Percentiles rank a stretch among this genome's conserved stretches.
Evolutionary conservation across 225 moss, liverwort and hornwort species (phyloP).

Genomic region (Climacium dendroides): DNA sequence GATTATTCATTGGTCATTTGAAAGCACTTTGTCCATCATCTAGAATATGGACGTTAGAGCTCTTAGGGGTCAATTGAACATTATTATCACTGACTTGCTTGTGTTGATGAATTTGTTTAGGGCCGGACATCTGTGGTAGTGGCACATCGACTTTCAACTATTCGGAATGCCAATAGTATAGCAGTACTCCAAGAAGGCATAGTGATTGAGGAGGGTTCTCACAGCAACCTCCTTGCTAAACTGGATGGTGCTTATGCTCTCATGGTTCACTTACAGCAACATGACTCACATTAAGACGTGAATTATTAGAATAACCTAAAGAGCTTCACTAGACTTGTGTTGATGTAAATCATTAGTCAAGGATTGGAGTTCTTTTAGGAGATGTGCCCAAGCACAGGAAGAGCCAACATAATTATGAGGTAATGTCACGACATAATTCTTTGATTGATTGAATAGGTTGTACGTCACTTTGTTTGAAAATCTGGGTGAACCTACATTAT

Average conservation of each 20-base stretch:
- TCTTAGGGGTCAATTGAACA: background rate
- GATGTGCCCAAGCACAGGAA: background rate
- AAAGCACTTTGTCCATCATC: background rate
- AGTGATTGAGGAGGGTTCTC: slow-evolving; percentile 33
- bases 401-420: background rate
- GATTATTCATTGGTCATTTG: background rate
- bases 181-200: slow-evolving; percentile 34
- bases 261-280: slow-evolving; percentile 14
- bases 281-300: background rate
- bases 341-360: background rate
- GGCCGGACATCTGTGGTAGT: slow-evolving; percentile 44
- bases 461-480: background rate
- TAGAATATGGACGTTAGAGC: background rate
- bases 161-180: slow-evolving; percentile 31
- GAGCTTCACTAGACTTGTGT: background rate
- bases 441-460: background rate
- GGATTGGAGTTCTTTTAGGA: background rate
- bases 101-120: background rate
- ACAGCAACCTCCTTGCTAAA: slow-evolving; percentile 5
- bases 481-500: too few species aligned
- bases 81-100: background rate
- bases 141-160: slow-evolving; percentile 54
- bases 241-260: slow-evolving; percentile 10
- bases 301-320: background rate
- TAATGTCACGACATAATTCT: background rate